Percentiles rank a stretch among this genome's conserved stretches.
Conservation (phyloP, 2,329 filamentous ascomycete genomes). For the Sporothrix dimorphospora region DNA sequence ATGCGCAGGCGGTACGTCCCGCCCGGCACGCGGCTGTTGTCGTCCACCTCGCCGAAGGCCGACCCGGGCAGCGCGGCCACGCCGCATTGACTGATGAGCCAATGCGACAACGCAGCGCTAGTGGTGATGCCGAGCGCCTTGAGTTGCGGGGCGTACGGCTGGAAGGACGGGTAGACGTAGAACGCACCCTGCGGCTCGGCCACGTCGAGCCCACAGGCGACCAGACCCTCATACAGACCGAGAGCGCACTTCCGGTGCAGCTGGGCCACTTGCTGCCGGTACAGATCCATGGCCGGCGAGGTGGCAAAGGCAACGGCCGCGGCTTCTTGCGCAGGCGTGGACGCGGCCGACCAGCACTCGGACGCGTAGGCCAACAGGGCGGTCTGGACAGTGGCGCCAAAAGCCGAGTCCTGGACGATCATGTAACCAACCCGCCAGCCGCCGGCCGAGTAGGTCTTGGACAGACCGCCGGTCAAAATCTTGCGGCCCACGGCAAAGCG, state of each 20-base stretch:
- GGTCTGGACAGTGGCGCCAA: neutral
- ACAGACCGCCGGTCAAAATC: neutral
- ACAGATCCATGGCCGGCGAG: neutral
- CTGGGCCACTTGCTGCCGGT: neutral
- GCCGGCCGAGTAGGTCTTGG: neutral
- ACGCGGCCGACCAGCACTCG: neutral
- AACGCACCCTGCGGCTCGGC: neutral
- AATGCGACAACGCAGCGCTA: neutral
- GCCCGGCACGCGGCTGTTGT: neutral
- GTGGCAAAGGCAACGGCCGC: neutral
- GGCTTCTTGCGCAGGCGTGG: neutral
- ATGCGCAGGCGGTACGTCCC: neutral
- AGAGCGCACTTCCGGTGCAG: neutral
- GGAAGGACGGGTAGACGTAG: neutral
- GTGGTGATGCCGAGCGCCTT: neutral
- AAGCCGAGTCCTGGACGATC: neutral
- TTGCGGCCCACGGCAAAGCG: neutral
- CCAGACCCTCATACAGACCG: neutral
- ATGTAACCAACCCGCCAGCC: neutral
- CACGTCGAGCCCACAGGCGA: neutral
- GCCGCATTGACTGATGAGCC: neutral
- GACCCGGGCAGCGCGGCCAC: neutral
- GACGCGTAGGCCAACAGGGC: neutral
- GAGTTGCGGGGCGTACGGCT: neutral
- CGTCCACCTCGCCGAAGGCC: neutral